Base-by-base conservation (phyloP, 164 flowering plant genomes). In the Dillenia turbinata region DNA sequence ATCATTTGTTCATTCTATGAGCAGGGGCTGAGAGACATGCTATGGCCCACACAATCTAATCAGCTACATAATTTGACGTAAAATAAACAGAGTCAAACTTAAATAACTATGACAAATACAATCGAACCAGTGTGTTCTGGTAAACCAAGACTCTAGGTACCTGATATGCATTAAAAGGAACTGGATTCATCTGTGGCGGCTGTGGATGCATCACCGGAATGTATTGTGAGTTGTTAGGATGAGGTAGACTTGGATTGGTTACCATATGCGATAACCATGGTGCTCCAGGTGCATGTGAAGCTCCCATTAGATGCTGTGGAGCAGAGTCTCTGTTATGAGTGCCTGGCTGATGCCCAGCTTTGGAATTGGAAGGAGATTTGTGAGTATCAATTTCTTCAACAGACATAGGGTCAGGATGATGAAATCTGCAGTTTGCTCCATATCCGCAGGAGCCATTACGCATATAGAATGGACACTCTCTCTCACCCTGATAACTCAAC, bases 401-500 rank as follows among this genome's bases (percentile, higher is more conserved):
- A 62, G 86, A 68, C 14, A 81, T 84, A 12, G 96, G 99, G 64
- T 94, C 89, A 47, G 99, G 99, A 80, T 94, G 97, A 73, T 94
- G 85, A 77, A 89, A 94, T 78, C 82, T 79, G 81, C 99, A 94
- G 75, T 74, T 86, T 22, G 79, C 62, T 56, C 80, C 95, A 73
- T 74, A 89, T 69, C 88, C 89, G 89, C 99, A 94, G 52, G 96
- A 82, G 49, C 99, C 97, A 72, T 68, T 86, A 56, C 92, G 88
- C 97, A 91, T 88, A 79, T 88, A 94, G 59, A 63, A 91, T 44
- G 88, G 85, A 58, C 97, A 94, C 59, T 91, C 94, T 66, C 71
- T 89, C 83, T 87, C 97, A 54, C 97, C 97, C 99, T 94, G 82
- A 26, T 26, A 26, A 24, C 26, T 24, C 26, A 24, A 26, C 1